Base-by-base conservation (phyloP, 2,329 filamentous ascomycete genomes). In the Pyrenophora seminiperda region DNA sequence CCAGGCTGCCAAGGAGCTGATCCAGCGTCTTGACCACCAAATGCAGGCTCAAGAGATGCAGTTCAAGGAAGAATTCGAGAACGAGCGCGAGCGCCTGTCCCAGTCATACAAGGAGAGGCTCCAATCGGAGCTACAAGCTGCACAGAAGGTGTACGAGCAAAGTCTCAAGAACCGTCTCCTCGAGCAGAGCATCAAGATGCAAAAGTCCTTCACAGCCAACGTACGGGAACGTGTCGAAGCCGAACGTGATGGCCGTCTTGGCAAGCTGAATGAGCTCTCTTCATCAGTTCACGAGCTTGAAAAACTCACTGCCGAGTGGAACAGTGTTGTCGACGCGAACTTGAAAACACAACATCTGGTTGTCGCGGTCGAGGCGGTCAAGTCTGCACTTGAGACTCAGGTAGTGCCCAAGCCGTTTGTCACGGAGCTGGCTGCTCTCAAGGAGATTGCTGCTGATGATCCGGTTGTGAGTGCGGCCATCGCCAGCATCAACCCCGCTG, bases 291-390 rank as follows among this genome's bases (percentile, higher is more conserved):
- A 81, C 31, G 90, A 95, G 64, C 85, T 99, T 10, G 92, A 97
- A 77, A 86, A 87, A 73, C 83, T 99, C 46, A 95, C 92, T 1
- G 83, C 84, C 1, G 88, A 91, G 59, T 97, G 91, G 91, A 95
- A 93, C 75, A 84, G 86, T 32, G 90, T 97, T 30, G 85, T 99
- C 17, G 91, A 97, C 71, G 81, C 84, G 53, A 97, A 94, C 76
- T 83, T 97, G 56, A 88, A 90, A 75, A 97, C 94, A 0, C 94
- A 99, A 75, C 92, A 97, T 76, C 86, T 99, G 20, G 91, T 97
- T 70, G 91, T 99, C 29, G 94, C 94, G 15, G 89, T 97, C 22
- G 94, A 99, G 71, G 91, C 93, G 31, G 91, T 97, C 42, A 88
- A 90, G 60, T 86, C 90, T 50, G 90, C 88, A 41, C 83, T 97